Evolutionary conservation across 495 filamentous ascomycete genomes (phyloP), one percentile per base, ranked within the genome.

Genomic region (Penicillium canariense): DNA sequence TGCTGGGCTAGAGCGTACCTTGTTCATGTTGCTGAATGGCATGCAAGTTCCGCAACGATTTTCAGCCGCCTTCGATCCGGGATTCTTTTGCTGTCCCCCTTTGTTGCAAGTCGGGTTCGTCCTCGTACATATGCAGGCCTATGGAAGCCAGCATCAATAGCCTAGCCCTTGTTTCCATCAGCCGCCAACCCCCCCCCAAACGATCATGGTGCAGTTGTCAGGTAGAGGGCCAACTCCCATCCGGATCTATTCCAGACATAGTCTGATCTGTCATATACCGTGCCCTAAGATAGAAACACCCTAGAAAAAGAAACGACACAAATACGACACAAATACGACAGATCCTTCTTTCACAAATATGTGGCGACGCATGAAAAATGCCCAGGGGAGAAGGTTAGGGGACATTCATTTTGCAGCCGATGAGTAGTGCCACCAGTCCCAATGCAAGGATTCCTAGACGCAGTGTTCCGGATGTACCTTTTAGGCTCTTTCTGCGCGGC

Each of bases 51-150:
- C 4, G 23, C 14, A 20, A 40, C 23, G 18, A 23, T 40, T 20
- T 23, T 40, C 38, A 40, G 38, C 20, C 23, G 38, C 20, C 38
- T 22, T 23, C 10, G 12, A 22, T 25, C 47, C n/a, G 15, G n/a
- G 4, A 17, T 50, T 28, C 20, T 11, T 26, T 50, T 39, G 32
- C 12, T n/a, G 26, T 4, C 27, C 38, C 14, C 36, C 38, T 39
- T 54, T 42, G 23, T 20, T 20, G 42, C 32, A 35, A 12, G 28
- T 45, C 10, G 6, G 25, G 17, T 20, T 34, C 17, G 10, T 15
- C 10, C 45, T 20, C 48, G 38, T 25, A 42, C 38, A 42, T 42
- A 42, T 59, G 50, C 46, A 59, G 51, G 46, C 28, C n/a, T 22
- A 30, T 49, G 45, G 31, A 25, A 45, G 42, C 32, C 52, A 40